Evolutionary conservation across 179 eudicot species (phyloP), one percentile per base, ranked within the genome.

Genomic region (Carnegiea gigantea): DNA sequence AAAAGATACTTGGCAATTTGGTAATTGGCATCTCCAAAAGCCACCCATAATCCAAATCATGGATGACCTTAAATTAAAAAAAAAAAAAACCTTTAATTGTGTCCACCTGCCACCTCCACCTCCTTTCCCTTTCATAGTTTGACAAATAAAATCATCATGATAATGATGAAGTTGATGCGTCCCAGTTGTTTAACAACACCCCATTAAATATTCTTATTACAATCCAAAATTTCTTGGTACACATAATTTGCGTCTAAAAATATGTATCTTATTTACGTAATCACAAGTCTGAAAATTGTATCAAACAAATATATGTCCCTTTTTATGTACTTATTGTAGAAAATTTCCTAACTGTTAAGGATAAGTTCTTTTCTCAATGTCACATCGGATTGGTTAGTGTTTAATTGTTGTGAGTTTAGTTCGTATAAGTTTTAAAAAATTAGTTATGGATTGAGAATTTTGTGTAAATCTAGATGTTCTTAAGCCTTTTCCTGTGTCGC

Each of bases 131-230:
- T 85, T 68, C 64, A 51, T 67, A 51, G 43, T 46, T 81, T 85
- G 82, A 82, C 82, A 81, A 81, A 78, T 44, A 68, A 48, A 82
- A 75, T 59, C 10, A 53, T 85, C 64, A 81, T 85, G 77, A 72
- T 78, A 26, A 6, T 78, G 49, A 44, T 81, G 73, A 82, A 78
- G 13, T 81, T 84, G 59, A 70, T 36, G 73, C 38, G 40, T 57
- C 53, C 65, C 30, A 38, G 20, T 78, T 84, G 53, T 54, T 75
- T 6, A 62, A 21, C 70, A 73, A 81, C 49, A 64, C 4, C n/a
- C 38, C 51, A 23, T 70, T 23, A 59, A 46, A 14, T 24, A 26
- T 13, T 68, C 4, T 62, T 62, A 62, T 62, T 62, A 23, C 68
- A 21, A 6, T 10, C 68, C 26, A 21, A 62, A 62, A 8, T 21